These are phyloP conservation scores for Filosporella fistucella DNA, from an alignment of 495 filamentous ascomycete genomes.

Conservation along the genomic window DNA sequence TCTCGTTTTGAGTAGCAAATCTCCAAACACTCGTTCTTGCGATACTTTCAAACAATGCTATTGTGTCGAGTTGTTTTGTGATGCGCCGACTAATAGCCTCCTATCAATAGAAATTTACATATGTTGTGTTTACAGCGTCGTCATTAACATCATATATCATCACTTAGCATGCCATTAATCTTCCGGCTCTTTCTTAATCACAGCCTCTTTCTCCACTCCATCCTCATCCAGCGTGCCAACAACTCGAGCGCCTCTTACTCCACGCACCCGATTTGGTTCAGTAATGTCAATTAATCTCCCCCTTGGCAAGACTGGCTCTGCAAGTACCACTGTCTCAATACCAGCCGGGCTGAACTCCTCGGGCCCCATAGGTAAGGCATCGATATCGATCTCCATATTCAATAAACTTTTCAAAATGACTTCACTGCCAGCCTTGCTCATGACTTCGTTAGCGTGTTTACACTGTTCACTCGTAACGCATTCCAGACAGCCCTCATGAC, in stretches of 20 bases:
- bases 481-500: conserved; percentile 78
- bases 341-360: conserved; percentile 56
- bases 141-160: conserved; percentile 2
- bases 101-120: no score
- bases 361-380: conserved; percentile 75
- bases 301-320: conserved; percentile 33
- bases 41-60: no score
- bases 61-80: no score
- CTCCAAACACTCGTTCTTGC: no score
- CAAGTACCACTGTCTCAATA: conserved; percentile 79
- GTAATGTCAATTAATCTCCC: conserved; percentile 38
- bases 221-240: conserved; percentile 13
- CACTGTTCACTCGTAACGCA: conserved; percentile 83
- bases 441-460: conserved; percentile 83
- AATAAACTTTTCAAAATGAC: conserved; percentile 76
- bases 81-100: no score
- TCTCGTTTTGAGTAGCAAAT: no score
- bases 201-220: conserved; percentile 7
- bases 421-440: conserved; percentile 83
- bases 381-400: conserved; percentile 69
- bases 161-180: background rate
- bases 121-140: no score
- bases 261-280: conserved; percentile 31
- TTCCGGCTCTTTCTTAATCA: conserved; percentile 19
- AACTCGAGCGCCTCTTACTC: conserved; percentile 16